A percentile compares a stretch with the other conserved stretches of the same genome.
phyloP scores from a whole-genome alignment of 2,329 filamentous ascomycete genomes.

The Cercospora sesami region DNA sequence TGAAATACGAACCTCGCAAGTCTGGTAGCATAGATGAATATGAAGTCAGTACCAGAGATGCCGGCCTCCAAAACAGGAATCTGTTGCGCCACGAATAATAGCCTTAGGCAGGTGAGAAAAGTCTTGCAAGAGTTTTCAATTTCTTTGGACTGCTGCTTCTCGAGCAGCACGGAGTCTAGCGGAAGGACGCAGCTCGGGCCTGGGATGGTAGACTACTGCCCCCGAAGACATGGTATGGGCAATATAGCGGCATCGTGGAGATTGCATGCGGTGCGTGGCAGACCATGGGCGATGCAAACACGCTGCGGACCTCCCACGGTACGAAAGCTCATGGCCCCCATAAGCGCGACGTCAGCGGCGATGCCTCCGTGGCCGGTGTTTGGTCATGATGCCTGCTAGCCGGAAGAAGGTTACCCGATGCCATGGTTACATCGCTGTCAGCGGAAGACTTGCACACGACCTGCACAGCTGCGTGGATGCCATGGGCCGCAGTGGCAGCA shows the following conservation, averaged over 20 bases:
- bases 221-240: constrained; percentile 9
- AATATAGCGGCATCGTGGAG: constrained; percentile 7
- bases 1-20: background rate
- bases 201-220: constrained; percentile 3
- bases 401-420: background rate
- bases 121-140: background rate
- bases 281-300: background rate
- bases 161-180: background rate
- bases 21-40: constrained; percentile 3
- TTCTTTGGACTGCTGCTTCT: background rate
- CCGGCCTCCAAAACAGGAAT: background rate
- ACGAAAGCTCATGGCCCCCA: constrained; percentile 9
- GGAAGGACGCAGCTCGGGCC: background rate
- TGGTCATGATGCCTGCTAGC: constrained; percentile 11
- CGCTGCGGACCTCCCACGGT: background rate
- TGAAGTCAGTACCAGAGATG: background rate
- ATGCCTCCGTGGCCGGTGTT: background rate
- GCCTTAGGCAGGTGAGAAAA: background rate
- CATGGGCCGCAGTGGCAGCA: background rate
- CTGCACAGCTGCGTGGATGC: too few relatives aligned
- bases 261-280: constrained; percentile 5
- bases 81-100: background rate
- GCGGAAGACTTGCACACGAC: background rate
- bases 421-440: background rate
- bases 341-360: constrained; percentile 5